These are phyloP conservation scores for Excoecaria cochinchinensis DNA, from an alignment of 345 rosid species.

Conservation along the genomic window DNA sequence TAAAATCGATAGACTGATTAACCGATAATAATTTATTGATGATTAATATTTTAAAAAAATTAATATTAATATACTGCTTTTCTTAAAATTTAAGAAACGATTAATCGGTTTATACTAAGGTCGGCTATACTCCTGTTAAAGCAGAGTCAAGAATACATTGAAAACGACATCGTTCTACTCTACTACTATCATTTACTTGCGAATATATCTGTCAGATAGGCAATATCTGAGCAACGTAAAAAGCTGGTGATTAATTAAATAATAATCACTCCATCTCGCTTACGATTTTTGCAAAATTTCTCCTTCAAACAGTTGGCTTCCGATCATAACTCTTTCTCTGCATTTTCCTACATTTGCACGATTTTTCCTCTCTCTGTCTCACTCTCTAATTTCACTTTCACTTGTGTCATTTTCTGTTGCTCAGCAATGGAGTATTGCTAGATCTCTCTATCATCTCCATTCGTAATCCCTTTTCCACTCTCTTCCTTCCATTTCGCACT, in stretches of 20 bases:
- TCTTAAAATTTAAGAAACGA: no score
- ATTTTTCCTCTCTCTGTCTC: neutral
- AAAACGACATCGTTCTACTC: conserved; percentile 4
- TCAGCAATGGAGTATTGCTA: conserved; percentile 12
- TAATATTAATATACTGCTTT: no score
- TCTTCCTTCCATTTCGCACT: neutral
- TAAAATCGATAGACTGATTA: no score
- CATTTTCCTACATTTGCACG: conserved; percentile 3
- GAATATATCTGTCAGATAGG: no score
- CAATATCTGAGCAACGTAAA: neutral
- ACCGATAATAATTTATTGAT: no score
- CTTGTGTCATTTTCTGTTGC: conserved; percentile 6
- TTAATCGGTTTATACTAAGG: no score
- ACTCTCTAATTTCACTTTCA: neutral
- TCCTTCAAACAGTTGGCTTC: neutral
- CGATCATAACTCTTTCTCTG: neutral
- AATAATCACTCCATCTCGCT: neutral
- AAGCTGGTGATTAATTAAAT: neutral
- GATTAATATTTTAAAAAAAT: no score
- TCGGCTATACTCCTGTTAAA: neutral
- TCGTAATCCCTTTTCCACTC: conserved; percentile 21
- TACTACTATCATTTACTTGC: no score
- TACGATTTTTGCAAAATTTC: neutral
- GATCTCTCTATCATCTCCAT: conserved; percentile 27
- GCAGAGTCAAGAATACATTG: neutral